Evolutionary conservation across 176 grass and related monocot genomes (phyloP).

Genomic region (Dendrocalamus sinicus): DNA sequence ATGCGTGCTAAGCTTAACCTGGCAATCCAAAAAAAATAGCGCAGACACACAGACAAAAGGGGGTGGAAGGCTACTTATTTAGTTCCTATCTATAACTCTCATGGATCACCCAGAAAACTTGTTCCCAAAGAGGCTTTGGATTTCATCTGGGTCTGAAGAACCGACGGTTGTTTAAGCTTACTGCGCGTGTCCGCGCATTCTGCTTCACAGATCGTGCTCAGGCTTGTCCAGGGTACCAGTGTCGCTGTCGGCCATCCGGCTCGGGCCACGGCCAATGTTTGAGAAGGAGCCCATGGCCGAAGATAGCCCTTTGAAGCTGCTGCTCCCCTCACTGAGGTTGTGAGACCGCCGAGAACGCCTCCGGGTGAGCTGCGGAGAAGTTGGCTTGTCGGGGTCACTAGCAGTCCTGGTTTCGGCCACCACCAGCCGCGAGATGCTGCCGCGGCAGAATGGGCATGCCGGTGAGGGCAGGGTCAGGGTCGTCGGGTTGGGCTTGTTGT

Average conservation of each 20-base stretch:
- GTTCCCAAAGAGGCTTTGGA: neutral
- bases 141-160: neutral
- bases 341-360: conserved; percentile 56
- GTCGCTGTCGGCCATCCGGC: conserved; percentile 29
- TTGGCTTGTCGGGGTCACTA: conserved; percentile 34
- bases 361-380: conserved; percentile 46
- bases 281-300: conserved; percentile 62
- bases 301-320: conserved; percentile 85
- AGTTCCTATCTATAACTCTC: conserved; percentile 37
- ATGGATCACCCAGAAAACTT: conserved; percentile 36
- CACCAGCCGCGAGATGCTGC: conserved; percentile 74
- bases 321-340: conserved; percentile 68
- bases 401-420: conserved; percentile 48
- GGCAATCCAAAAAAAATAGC: conserved; percentile 16
- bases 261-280: conserved; percentile 63
- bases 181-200: neutral
- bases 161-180: neutral
- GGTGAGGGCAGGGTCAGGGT: conserved; percentile 53
- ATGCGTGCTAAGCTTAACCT: neutral
- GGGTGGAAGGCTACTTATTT: conserved; percentile 32
- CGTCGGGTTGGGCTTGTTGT: conserved; percentile 75
- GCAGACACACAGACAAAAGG: neutral
- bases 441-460: conserved; percentile 88
- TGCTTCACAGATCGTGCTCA: conserved; percentile 52
- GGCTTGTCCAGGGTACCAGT: conserved; percentile 27